Conservation (phyloP, 2,329 filamentous ascomycete species). For the Aureobasidium sp. region DNA sequence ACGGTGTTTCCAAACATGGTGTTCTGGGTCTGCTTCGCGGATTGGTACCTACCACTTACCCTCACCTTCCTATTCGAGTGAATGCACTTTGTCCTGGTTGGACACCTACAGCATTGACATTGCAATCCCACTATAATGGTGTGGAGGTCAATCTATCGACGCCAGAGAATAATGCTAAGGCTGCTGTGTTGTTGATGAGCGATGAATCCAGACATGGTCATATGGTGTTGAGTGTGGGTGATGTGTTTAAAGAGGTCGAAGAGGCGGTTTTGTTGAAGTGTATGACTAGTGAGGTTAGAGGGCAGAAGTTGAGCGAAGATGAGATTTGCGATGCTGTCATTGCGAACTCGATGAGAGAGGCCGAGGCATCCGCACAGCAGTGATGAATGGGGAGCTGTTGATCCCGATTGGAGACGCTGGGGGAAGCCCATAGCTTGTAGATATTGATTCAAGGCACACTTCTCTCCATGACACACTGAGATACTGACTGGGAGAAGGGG, state of each 20-base stretch:
- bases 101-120: constrained; percentile 58
- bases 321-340: constrained; percentile 7
- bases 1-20: constrained; percentile 62
- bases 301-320: constrained; percentile 6
- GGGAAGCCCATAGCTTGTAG: too few species aligned
- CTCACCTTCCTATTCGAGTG: constrained; percentile 55
- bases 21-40: constrained; percentile 61
- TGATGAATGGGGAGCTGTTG: too few species aligned
- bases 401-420: too few species aligned
- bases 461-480: too few species aligned
- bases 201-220: constrained; percentile 56
- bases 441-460: too few species aligned
- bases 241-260: constrained; percentile 61
- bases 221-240: constrained; percentile 55
- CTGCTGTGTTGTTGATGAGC: constrained; percentile 56
- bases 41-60: constrained; percentile 43
- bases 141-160: constrained; percentile 50
- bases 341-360: not conserved
- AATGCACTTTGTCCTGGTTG: constrained; percentile 64
- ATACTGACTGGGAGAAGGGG: too few species aligned
- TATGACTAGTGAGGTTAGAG: constrained; percentile 12
- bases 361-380: too few species aligned
- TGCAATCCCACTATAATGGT: constrained; percentile 41
- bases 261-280: constrained; percentile 25
- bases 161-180: constrained; percentile 53